Conservation (phyloP, 192 early-diverging fungal species). For the Coemansia sp. region DNA sequence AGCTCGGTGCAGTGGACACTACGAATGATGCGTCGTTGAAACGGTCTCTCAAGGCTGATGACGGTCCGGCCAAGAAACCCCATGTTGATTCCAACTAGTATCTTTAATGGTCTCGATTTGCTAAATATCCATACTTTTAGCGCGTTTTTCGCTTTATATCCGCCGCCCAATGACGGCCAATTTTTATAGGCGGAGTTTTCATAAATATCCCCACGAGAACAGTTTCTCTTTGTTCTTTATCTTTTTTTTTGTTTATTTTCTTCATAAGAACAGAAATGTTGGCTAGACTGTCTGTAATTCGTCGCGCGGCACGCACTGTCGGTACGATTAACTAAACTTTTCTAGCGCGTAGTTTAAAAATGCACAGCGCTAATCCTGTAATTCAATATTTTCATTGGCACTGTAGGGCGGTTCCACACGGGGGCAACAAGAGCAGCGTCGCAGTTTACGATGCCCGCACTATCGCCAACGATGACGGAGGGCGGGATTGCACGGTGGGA, state of each 20-base stretch:
- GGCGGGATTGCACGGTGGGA: slow-evolving; percentile 92
- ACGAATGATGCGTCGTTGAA: slow-evolving; percentile 22
- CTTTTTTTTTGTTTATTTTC: slow-evolving; percentile 4
- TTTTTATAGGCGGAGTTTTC: slow-evolving; percentile 5
- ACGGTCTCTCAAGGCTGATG: slow-evolving; percentile 24
- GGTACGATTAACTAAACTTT: slow-evolving; percentile 18
- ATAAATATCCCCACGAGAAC: not conserved
- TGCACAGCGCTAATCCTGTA: not conserved
- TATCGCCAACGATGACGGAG: slow-evolving; percentile 98
- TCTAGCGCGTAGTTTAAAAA: not conserved
- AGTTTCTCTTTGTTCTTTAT: not conserved
- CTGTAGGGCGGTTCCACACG: not conserved
- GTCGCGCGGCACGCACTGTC: slow-evolving; percentile 28
- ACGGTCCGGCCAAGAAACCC: slow-evolving; percentile 43
- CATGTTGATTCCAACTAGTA: slow-evolving; percentile 21
- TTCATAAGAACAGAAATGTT: slow-evolving; percentile 19
- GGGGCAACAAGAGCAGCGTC: slow-evolving; percentile 24
- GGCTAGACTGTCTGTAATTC: slow-evolving; percentile 32
- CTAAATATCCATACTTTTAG: not conserved
- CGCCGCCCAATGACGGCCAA: not conserved
- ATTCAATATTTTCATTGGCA: not conserved
- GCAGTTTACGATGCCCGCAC: slow-evolving; percentile 89
- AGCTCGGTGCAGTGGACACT: slow-evolving; percentile 11
- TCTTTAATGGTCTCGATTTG: not conserved
- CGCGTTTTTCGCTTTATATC: not conserved